A percentile compares a stretch with the other conserved stretches of the same genome.
Conservation (phyloP, 192 early-diverging fungal species). For the Diversispora epigaea region DNA sequence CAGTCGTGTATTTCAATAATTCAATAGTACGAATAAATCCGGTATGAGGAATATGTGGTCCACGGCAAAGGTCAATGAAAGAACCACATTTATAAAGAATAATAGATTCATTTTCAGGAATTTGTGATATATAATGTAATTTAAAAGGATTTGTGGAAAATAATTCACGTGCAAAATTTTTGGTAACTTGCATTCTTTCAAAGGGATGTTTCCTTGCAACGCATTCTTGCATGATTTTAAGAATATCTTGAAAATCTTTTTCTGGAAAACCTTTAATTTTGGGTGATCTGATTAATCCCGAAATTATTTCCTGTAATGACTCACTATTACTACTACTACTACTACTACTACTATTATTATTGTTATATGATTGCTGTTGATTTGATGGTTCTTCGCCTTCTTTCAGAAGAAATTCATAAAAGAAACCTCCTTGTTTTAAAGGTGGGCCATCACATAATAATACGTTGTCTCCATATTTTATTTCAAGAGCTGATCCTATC, state of each 20-base stretch:
- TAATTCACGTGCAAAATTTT: slow-evolving; percentile 57
- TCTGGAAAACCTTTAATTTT: slow-evolving; percentile 7
- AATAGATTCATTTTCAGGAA: slow-evolving; percentile 49
- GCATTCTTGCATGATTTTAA: slow-evolving; percentile 51
- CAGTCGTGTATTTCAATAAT: slow-evolving; percentile 57
- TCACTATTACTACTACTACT: slow-evolving; percentile 8
- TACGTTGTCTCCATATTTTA: slow-evolving; percentile 63
- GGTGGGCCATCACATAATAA: slow-evolving; percentile 72
- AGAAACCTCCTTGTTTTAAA: slow-evolving; percentile 72
- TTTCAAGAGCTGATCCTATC: slow-evolving; percentile 72
- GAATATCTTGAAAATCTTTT: slow-evolving; percentile 55
- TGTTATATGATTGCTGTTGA: slow-evolving; percentile 31
- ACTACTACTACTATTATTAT: neutral
- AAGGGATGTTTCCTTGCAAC: slow-evolving; percentile 56
- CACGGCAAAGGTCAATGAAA: slow-evolving; percentile 78
- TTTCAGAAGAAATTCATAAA: slow-evolving; percentile 72
- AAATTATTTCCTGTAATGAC: slow-evolving; percentile 34
- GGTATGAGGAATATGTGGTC: slow-evolving; percentile 74
- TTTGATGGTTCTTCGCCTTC: slow-evolving; percentile 33
- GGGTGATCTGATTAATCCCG: slow-evolving; percentile 44
- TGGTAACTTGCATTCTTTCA: slow-evolving; percentile 63
- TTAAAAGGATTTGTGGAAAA: slow-evolving; percentile 78
- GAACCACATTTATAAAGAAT: slow-evolving; percentile 68
- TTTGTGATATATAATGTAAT: slow-evolving; percentile 58
- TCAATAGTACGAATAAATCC: slow-evolving; percentile 57